Percentiles rank a stretch among this genome's conserved stretches.
Evolutionary conservation across 2,329 filamentous ascomycete species (phyloP).

Genomic region (Aspergillus felis): DNA sequence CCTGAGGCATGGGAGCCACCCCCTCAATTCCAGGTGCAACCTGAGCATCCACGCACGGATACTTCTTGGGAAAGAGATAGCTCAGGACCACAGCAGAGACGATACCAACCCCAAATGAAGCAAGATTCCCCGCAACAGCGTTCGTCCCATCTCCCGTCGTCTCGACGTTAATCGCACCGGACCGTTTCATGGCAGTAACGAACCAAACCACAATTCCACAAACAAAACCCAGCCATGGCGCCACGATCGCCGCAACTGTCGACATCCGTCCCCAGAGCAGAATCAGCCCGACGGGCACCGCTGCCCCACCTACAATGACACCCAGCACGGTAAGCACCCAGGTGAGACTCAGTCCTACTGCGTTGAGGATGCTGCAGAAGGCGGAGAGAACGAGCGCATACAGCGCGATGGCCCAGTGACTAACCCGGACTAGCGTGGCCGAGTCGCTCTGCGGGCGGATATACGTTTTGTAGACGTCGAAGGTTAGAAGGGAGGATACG

Average conservation of each 20-base stretch:
- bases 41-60: neutral
- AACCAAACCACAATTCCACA: conserved; percentile 38
- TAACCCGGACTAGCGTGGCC: conserved; percentile 46
- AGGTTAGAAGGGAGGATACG: conserved; percentile 50
- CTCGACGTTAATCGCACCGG: conserved; percentile 31
- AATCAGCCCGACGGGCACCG: conserved; percentile 34
- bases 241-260: conserved; percentile 32
- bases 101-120: conserved; percentile 33
- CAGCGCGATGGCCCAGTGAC: conserved; percentile 47
- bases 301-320: conserved; percentile 39
- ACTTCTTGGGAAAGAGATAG: conserved; percentile 31
- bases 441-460: conserved; percentile 44
- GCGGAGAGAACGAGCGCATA: conserved; percentile 47
- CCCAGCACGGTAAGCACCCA: conserved; percentile 41
- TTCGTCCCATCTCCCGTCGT: conserved; percentile 38
- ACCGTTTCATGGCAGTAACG: conserved; percentile 31
- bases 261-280: conserved; percentile 40
- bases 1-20: neutral
- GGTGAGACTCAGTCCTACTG: conserved; percentile 34
- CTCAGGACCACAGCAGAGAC: conserved; percentile 32
- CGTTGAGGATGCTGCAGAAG: conserved; percentile 32
- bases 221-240: conserved; percentile 33
- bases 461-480: conserved; percentile 51
- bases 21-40: neutral
- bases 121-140: conserved; percentile 38